Conservation (phyloP, 352 stramenopile genomes). For the Phytophthora sojae region DNA sequence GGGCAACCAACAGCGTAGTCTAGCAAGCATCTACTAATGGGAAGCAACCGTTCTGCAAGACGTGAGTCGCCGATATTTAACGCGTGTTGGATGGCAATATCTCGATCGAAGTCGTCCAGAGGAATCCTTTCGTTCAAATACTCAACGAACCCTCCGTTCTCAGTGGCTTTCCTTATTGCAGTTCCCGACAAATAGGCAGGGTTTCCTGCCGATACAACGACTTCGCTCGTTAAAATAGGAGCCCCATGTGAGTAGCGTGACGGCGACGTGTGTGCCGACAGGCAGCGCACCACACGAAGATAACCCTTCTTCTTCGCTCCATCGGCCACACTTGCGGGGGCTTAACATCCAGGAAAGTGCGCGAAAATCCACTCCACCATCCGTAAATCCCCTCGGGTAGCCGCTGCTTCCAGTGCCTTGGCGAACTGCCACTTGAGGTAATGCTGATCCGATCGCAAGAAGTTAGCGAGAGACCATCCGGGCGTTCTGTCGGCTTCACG, state of each 20-base stretch:
- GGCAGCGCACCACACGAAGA: conserved; percentile 5
- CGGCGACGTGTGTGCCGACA: not conserved
- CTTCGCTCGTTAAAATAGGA: not conserved
- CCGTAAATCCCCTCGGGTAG: not conserved
- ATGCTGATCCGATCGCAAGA: conserved; percentile 10
- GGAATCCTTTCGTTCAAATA: conserved; percentile 7
- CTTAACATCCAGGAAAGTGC: conserved; percentile 12
- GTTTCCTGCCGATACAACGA: not conserved
- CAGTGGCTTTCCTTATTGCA: not conserved
- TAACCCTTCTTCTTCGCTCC: not conserved
- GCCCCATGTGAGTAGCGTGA: not conserved
- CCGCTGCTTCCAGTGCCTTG: conserved; percentile 4
- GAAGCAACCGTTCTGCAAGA: conserved; percentile 5
- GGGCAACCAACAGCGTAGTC: not conserved
- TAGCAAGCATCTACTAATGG: not conserved
- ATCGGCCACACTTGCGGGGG: not conserved
- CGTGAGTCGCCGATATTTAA: conserved; percentile 1
- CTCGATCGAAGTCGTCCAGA: not conserved
- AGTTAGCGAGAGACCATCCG: conserved; percentile 21
- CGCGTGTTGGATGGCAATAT: conserved; percentile 1
- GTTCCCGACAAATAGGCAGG: not conserved
- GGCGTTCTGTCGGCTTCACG: not conserved
- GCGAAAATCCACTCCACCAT: conserved; percentile 15
- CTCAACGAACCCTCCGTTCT: conserved; percentile 10
- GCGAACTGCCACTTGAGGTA: conserved; percentile 13